Evolutionary conservation across 345 rosid genomes (phyloP).

Genomic region (Brassica nigra): DNA sequence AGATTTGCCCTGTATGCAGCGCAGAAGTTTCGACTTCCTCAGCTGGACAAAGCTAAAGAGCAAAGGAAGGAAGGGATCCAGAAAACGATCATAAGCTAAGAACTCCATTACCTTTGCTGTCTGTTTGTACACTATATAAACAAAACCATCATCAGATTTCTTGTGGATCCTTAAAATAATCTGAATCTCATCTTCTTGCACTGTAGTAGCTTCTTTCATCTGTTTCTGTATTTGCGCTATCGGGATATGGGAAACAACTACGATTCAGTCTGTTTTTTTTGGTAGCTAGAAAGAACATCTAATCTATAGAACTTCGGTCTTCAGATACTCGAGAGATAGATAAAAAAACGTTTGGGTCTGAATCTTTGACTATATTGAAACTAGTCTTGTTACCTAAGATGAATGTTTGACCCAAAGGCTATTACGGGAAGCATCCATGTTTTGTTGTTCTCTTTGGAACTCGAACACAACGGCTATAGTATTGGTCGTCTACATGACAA

Average conservation of each 20-base stretch:
- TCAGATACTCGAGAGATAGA: not conserved
- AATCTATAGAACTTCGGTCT: not conserved
- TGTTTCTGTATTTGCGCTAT: not conserved
- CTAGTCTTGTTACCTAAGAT: constrained; percentile 26
- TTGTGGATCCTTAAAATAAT: constrained; percentile 8
- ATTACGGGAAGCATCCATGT: constrained; percentile 6
- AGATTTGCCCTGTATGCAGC: constrained; percentile 90
- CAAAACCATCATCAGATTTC: constrained; percentile 7
- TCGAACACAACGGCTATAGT: not conserved
- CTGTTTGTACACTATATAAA: constrained; percentile 32
- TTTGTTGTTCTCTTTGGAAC: not conserved
- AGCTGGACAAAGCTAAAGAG: constrained; percentile 54
- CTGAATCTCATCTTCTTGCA: constrained; percentile 9
- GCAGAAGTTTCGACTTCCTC: constrained; percentile 69
- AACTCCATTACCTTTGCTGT: constrained; percentile 30
- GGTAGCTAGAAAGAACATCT: not conserved
- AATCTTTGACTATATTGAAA: constrained; percentile 10
- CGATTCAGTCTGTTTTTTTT: not conserved
- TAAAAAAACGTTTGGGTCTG: not conserved
- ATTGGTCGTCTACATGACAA: constrained; percentile 34
- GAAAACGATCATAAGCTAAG: constrained; percentile 29
- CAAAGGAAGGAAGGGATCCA: constrained; percentile 16
- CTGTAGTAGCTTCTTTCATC: not conserved
- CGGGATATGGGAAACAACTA: not conserved
- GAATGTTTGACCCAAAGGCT: constrained; percentile 25